These are phyloP conservation scores for Blastocystis hominis DNA, from an alignment of 352 stramenopile genomes.

Conservation along the genomic window DNA sequence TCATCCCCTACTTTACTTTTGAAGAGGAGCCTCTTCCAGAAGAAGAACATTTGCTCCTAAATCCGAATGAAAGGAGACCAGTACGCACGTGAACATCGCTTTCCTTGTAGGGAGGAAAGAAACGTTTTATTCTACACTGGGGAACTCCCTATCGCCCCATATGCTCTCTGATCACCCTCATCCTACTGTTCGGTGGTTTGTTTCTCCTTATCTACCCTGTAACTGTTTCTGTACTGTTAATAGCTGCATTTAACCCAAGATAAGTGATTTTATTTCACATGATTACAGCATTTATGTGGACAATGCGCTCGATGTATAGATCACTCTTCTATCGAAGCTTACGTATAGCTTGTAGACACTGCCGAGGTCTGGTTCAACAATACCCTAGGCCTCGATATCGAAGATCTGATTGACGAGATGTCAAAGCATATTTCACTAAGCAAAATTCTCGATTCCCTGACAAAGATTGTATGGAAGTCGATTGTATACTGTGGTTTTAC, in stretches of 20 bases:
- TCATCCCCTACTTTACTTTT: conserved; percentile 33
- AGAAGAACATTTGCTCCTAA: neutral
- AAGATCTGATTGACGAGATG: neutral
- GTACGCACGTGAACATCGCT: neutral
- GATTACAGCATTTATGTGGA: conserved; percentile 19
- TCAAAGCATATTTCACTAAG: neutral
- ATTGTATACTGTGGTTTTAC: conserved; percentile 35
- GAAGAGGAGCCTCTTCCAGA: neutral
- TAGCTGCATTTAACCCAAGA: neutral
- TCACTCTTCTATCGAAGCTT: neutral
- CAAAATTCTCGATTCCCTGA: neutral
- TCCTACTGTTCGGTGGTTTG: neutral
- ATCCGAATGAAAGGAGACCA: neutral
- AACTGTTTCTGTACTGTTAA: neutral
- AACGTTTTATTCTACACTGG: neutral
- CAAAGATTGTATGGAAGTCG: neutral
- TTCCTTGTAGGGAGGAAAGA: neutral
- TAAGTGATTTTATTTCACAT: neutral
- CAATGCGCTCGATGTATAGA: neutral
- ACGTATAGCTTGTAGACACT: neutral
- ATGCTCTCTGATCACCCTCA: conserved; percentile 21
- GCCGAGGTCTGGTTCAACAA: conserved; percentile 7
- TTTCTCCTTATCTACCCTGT: conserved; percentile 16
- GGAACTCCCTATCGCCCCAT: conserved; percentile 9
- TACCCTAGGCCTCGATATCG: neutral